Conservation (phyloP, 2,329 filamentous ascomycete species). For the Allantophomopsis lycopodina region DNA sequence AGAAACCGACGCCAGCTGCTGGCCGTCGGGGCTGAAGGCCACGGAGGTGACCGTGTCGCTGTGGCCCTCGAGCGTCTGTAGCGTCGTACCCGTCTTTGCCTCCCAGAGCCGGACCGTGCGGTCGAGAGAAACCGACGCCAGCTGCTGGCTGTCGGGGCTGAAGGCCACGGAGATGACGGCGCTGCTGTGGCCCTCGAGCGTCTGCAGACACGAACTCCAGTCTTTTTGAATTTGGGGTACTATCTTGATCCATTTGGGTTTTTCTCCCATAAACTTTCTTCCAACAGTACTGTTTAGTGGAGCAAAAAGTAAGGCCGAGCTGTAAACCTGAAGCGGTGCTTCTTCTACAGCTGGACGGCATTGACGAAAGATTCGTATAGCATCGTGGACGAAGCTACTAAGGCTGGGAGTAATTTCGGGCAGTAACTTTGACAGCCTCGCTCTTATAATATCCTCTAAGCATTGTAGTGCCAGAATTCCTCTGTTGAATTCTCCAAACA, state of each 20-base stretch:
- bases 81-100: constrained; percentile 1
- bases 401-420: background rate
- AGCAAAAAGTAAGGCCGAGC: constrained; percentile 15
- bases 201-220: constrained; percentile 2
- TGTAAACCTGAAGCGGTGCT: constrained; percentile 18
- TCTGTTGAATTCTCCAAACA: too few species aligned
- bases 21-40: too few species aligned
- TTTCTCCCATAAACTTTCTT: constrained; percentile 1
- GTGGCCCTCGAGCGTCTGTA: background rate
- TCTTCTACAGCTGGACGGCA: constrained; percentile 8
- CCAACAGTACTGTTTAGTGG: constrained; percentile 14
- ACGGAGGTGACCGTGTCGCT: too few species aligned
- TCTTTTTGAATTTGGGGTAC: constrained; percentile 1
- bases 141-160: background rate
- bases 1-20: too few species aligned
- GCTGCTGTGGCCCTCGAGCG: constrained; percentile 1
- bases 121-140: constrained; percentile 4
- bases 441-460: too few species aligned
- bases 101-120: constrained; percentile 5
- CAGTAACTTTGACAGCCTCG: too few species aligned
- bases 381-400: constrained; percentile 1
- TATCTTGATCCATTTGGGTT: constrained; percentile 2
- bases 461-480: too few species aligned
- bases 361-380: background rate
- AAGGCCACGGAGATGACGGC: constrained; percentile 3